Conservation (phyloP, 2,329 filamentous ascomycete species). For the Tolypocladium nubicola region DNA sequence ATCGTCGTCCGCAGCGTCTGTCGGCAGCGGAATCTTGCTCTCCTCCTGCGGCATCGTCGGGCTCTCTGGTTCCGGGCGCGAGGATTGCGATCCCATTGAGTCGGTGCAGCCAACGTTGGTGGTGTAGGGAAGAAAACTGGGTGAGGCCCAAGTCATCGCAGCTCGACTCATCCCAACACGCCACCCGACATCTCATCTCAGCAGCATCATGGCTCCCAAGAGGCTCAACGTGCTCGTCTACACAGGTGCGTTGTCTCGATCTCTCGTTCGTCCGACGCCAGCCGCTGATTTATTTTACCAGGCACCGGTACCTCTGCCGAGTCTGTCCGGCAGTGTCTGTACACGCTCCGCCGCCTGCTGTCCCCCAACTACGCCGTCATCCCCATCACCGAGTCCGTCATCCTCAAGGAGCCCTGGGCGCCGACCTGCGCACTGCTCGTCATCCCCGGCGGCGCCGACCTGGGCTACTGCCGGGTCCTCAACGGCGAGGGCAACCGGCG, state of each 20-base stretch:
- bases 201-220: conserved; percentile 47
- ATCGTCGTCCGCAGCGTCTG: conserved; percentile 41
- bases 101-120: background rate
- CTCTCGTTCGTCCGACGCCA: background rate
- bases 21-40: conserved; percentile 26
- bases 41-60: conserved; percentile 41
- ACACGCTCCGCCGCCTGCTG: conserved; percentile 74
- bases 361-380: conserved; percentile 90
- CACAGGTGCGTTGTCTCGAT: conserved; percentile 45
- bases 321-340: conserved; percentile 82
- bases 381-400: conserved; percentile 63
- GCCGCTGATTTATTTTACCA: conserved; percentile 21
- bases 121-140: conserved; percentile 4
- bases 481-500: conserved; percentile 80
- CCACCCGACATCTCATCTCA: background rate
- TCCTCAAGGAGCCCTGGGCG: conserved; percentile 88
- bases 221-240: conserved; percentile 91
- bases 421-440: conserved; percentile 81
- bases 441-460: conserved; percentile 86
- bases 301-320: conserved; percentile 79
- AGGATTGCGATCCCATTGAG: conserved; percentile 6
- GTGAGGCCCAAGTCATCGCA: background rate
- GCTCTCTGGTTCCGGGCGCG: background rate
- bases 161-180: background rate
- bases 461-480: conserved; percentile 78